These are phyloP conservation scores for Eutreptiella sp. DNA, from an alignment of 208 protist genomes.

Conservation along the genomic window DNA sequence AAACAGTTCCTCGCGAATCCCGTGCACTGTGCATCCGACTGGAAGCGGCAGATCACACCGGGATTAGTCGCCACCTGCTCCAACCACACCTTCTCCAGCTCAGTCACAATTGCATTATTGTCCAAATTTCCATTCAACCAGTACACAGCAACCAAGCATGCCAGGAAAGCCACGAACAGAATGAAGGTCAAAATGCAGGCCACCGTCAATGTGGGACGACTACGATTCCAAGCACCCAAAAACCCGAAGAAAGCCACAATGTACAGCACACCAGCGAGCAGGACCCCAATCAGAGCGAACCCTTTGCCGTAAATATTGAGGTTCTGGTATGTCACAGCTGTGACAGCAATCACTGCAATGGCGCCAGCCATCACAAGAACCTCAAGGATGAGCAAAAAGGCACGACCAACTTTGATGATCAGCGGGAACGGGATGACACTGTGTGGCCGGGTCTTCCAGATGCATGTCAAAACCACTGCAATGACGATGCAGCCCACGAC, in stretches of 20 bases:
- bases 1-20: too few relatives aligned
- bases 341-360: not conserved
- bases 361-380: not conserved
- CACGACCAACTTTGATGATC: not conserved
- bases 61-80: too few relatives aligned
- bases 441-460: not conserved
- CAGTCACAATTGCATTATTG: too few relatives aligned
- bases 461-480: not conserved
- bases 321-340: not conserved
- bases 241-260: not conserved
- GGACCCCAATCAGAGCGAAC: not conserved
- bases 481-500: not conserved
- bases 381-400: not conserved
- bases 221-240: too few relatives aligned
- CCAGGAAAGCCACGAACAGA: too few relatives aligned
- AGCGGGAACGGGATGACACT: not conserved
- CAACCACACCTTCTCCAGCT: too few relatives aligned
- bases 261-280: not conserved
- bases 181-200: too few relatives aligned
- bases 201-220: too few relatives aligned
- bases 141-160: too few relatives aligned
- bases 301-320: not conserved
- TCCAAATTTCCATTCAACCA: too few relatives aligned
- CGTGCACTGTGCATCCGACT: too few relatives aligned
- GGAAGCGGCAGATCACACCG: too few relatives aligned